These are phyloP conservation scores for Coniferiporia weirii DNA, from an alignment of 1,284 basidiomycete species.

Conservation along the genomic window DNA sequence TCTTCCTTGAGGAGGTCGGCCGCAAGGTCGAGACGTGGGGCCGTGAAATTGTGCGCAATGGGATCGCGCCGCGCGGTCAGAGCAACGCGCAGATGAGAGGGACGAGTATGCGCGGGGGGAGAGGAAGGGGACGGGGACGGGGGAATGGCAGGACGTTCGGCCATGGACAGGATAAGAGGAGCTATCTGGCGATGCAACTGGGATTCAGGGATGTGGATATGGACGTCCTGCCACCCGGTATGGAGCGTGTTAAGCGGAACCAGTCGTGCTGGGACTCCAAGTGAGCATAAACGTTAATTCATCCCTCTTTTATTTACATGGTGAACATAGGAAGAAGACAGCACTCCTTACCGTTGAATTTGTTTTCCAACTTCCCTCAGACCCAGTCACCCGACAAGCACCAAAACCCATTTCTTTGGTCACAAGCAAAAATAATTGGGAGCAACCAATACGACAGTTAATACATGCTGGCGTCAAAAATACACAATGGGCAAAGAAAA, in stretches of 20 bases:
- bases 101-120: slow-evolving; percentile 17
- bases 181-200: slow-evolving; percentile 59
- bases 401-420: slow-evolving; percentile 40
- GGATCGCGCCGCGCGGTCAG: slow-evolving; percentile 25
- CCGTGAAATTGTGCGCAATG: slow-evolving; percentile 56
- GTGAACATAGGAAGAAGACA: slow-evolving; percentile 48
- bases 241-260: slow-evolving; percentile 72
- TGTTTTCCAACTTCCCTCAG: slow-evolving; percentile 48
- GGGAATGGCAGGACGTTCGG: slow-evolving; percentile 19
- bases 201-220: slow-evolving; percentile 65
- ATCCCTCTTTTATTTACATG: slow-evolving; percentile 10
- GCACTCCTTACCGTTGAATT: slow-evolving; percentile 73
- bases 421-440: slow-evolving; percentile 56
- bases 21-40: slow-evolving; percentile 70
- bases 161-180: slow-evolving; percentile 44
- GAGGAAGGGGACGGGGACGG: slow-evolving; percentile 11
- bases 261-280: slow-evolving; percentile 78
- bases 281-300: slow-evolving; percentile 40
- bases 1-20: slow-evolving; percentile 76
- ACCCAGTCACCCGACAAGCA: slow-evolving; percentile 37
- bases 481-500: slow-evolving; percentile 35
- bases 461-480: slow-evolving; percentile 43
- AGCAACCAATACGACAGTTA: slow-evolving; percentile 44
- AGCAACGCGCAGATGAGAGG: slow-evolving; percentile 23
- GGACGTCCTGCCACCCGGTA: slow-evolving; percentile 74